Evolutionary conservation across 176 grass and related monocot species (phyloP).

Genomic region (Aegilops tauschii): DNA sequence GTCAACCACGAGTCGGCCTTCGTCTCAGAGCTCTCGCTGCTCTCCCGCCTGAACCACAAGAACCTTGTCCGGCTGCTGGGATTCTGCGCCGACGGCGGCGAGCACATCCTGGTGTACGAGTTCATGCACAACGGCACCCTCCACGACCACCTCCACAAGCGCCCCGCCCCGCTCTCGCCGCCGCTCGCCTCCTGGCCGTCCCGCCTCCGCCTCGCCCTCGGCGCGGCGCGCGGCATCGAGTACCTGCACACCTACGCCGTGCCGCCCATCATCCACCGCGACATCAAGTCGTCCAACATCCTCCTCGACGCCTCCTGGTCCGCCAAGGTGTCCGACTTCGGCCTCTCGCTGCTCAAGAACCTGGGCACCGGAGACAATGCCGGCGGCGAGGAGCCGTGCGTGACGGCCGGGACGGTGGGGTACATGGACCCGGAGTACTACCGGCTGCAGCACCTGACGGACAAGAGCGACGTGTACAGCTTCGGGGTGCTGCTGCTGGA

Average conservation of each 20-base stretch:
- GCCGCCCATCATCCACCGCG: conserved; percentile 94
- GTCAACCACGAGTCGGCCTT: conserved; percentile 52
- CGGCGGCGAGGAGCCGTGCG: conserved; percentile 32
- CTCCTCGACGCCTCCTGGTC: conserved; percentile 68
- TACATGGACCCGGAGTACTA: conserved; percentile 99
- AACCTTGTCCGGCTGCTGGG: conserved; percentile 88
- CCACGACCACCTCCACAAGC: conserved; percentile 82
- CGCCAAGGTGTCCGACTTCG: conserved; percentile 87
- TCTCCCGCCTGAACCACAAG: conserved; percentile 94
- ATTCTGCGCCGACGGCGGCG: conserved; percentile 68
- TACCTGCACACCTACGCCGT: conserved; percentile 98
- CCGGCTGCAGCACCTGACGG: conserved; percentile 78
- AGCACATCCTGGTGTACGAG: conserved; percentile 93
- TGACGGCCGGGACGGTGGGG: conserved; percentile 76
- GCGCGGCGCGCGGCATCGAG: conserved; percentile 85
- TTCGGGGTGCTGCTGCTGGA: conserved; percentile 86
- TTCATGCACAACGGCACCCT: conserved; percentile 80
- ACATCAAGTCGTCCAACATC: conserved; percentile 99
- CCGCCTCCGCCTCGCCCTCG: conserved; percentile 73
- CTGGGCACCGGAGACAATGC: not conserved
- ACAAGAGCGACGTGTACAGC: conserved; percentile 96
- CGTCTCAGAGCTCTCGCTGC: conserved; percentile 74
- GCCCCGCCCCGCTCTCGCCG: conserved; percentile 15
- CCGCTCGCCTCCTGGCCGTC: conserved; percentile 51
- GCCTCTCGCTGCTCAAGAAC: conserved; percentile 64